phyloP scores from a whole-genome alignment of 2,329 filamentous ascomycete genomes.

The Xylariaceae sp. region DNA sequence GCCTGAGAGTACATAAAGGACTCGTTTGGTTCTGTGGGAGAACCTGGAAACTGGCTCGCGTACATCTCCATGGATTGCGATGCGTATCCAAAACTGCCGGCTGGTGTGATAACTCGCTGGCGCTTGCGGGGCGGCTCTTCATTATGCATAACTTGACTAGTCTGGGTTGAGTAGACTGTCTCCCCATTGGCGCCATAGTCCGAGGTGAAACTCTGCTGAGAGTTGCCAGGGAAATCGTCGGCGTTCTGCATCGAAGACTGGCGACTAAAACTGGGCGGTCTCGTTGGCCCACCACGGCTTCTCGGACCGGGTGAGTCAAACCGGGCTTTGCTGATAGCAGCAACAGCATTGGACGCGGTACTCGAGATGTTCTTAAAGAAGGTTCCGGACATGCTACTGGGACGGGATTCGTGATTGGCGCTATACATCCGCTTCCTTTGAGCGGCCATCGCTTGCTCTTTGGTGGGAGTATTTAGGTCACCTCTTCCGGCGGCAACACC shows the following conservation, averaged over 20 bases:
- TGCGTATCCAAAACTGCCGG: constrained; percentile 53
- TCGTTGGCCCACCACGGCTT: constrained; percentile 58
- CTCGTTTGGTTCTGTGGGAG: constrained; percentile 76
- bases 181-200: constrained; percentile 73
- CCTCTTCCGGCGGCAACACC: constrained; percentile 68
- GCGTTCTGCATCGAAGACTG: constrained; percentile 69
- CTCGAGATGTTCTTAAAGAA: constrained; percentile 97
- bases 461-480: constrained; percentile 88
- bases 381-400: constrained; percentile 68
- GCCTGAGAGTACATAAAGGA: constrained; percentile 66
- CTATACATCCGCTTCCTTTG: constrained; percentile 91
- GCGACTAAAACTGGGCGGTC: constrained; percentile 66
- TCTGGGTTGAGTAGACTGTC: constrained; percentile 63
- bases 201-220: constrained; percentile 78
- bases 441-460: constrained; percentile 97
- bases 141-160: constrained; percentile 47
- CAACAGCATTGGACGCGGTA: constrained; percentile 87
- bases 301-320: constrained; percentile 82
- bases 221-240: constrained; percentile 66
- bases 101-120: constrained; percentile 55
- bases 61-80: constrained; percentile 45
- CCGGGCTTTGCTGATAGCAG: constrained; percentile 92
- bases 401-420: constrained; percentile 63
- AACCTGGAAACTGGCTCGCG: constrained; percentile 56
- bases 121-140: constrained; percentile 81